phyloP scores from a whole-genome alignment of 1,139 yeast species.

The Diutina ranongensis region DNA sequence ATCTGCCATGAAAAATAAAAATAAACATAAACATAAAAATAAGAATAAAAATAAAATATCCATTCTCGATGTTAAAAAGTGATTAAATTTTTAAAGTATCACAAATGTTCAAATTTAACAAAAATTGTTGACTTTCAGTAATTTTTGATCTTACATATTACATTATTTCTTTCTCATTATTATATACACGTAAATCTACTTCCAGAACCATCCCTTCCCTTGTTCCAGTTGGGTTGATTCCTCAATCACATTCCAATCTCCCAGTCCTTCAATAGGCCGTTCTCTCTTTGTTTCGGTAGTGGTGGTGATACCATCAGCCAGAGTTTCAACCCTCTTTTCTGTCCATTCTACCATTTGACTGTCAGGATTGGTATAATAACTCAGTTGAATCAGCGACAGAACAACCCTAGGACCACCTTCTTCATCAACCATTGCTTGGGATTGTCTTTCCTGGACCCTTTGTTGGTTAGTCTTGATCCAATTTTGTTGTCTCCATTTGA shows the following conservation, averaged over 20 bases:
- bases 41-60: too few relatives aligned
- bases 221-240: not conserved
- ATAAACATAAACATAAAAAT: too few relatives aligned
- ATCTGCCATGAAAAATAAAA: too few relatives aligned
- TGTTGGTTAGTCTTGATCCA: conserved; percentile 35
- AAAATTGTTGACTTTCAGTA: too few relatives aligned
- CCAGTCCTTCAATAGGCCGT: not conserved
- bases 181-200: not conserved
- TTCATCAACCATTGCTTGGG: not conserved
- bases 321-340: not conserved
- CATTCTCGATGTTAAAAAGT: too few relatives aligned
- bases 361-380: conserved; percentile 3
- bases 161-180: not conserved
- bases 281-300: not conserved
- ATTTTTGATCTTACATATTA: too few relatives aligned
- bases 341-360: conserved; percentile 2
- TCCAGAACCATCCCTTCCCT: conserved; percentile 1
- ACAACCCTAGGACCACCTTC: not conserved
- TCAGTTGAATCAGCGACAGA: conserved; percentile 3
- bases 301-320: not conserved
- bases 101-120: too few relatives aligned
- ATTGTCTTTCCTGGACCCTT: conserved; percentile 8
- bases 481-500: conserved; percentile 49
- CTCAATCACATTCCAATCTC: not conserved
- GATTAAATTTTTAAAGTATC: too few relatives aligned